Percentiles rank a stretch among this genome's conserved stretches.
These are phyloP conservation scores for Colletotrichum truncatum DNA, from an alignment of 2,329 filamentous ascomycete genomes.

Conservation along the genomic window DNA sequence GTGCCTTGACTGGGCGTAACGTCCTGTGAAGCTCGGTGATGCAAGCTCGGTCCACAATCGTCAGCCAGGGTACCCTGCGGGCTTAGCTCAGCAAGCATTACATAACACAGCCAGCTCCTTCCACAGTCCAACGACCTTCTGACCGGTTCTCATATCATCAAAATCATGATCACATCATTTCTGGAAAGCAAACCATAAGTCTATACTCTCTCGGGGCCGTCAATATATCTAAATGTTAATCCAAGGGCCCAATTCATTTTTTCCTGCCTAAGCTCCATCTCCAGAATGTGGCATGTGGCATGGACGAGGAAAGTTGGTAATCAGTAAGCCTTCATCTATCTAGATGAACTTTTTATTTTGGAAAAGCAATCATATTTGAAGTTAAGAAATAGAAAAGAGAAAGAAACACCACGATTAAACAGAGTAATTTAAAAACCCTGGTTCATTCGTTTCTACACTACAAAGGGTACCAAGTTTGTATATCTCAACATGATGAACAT, in stretches of 20 bases:
- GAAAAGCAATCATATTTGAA: not conserved
- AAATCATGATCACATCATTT: too few relatives aligned
- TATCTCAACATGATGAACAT: slow-evolving; percentile 8
- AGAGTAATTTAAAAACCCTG: not conserved
- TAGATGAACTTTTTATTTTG: too few relatives aligned
- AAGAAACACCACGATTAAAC: not conserved
- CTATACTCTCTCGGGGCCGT: too few relatives aligned
- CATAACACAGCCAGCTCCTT: not conserved
- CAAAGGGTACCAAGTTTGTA: not conserved
- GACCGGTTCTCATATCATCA: too few relatives aligned
- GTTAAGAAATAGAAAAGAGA: too few relatives aligned
- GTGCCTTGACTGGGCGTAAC: slow-evolving; percentile 22
- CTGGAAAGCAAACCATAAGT: too few relatives aligned
- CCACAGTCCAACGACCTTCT: slow-evolving; percentile 2
- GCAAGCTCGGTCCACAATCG: slow-evolving; percentile 8
- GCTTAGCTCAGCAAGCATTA: slow-evolving; percentile 22
- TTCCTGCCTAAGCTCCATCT: too few relatives aligned
- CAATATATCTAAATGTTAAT: too few relatives aligned
- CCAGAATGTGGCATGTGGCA: too few relatives aligned
- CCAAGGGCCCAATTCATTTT: too few relatives aligned
- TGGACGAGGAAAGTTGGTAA: too few relatives aligned
- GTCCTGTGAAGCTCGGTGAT: slow-evolving; percentile 27
- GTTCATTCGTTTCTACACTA: slow-evolving; percentile 2
- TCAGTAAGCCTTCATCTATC: too few relatives aligned
- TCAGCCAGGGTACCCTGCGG: not conserved